A percentile compares a stretch with the other conserved stretches of the same genome.
These are phyloP conservation scores for Trichoderma endophyticum DNA, from an alignment of 2,329 filamentous ascomycete genomes.

Conservation along the genomic window DNA sequence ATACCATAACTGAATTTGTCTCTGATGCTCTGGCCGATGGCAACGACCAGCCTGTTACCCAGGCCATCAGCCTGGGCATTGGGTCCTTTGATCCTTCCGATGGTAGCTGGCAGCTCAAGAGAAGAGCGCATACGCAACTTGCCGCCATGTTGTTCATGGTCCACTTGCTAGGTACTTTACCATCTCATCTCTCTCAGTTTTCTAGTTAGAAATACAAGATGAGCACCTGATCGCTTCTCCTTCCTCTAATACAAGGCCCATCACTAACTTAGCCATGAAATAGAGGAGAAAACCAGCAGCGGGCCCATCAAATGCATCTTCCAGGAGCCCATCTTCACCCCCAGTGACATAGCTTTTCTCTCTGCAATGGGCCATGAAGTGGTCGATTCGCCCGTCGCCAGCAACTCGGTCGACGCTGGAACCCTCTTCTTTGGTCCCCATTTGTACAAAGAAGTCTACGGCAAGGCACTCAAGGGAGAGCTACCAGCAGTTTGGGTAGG, in stretches of 20 bases:
- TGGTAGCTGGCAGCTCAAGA: slow-evolving; percentile 43
- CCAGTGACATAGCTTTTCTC: slow-evolving; percentile 50
- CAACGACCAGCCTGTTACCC: slow-evolving; percentile 5
- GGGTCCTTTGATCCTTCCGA: slow-evolving; percentile 53
- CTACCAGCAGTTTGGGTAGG: slow-evolving; percentile 58
- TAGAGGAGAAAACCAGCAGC: neutral
- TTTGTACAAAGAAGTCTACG: slow-evolving; percentile 53
- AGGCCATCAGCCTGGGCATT: slow-evolving; percentile 53
- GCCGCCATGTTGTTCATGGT: slow-evolving; percentile 49
- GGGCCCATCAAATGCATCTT: slow-evolving; percentile 42
- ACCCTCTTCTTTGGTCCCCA: slow-evolving; percentile 63
- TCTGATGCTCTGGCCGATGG: neutral
- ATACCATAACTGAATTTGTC: neutral
- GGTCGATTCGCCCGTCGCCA: slow-evolving; percentile 51
- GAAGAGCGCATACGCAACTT: slow-evolving; percentile 50
- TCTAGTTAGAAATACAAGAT: neutral
- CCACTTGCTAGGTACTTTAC: slow-evolving; percentile 41
- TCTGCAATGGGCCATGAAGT: slow-evolving; percentile 37
- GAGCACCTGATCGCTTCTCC: neutral
- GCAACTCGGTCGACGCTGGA: slow-evolving; percentile 43
- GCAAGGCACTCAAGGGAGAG: slow-evolving; percentile 43
- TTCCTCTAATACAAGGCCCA: neutral
- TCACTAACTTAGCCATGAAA: neutral
- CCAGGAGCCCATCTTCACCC: slow-evolving; percentile 54
- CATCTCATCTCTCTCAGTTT: slow-evolving; percentile 12